phyloP scores from a whole-genome alignment of 108 stramenopile genomes.

The Parietichytrium sp. region DNA sequence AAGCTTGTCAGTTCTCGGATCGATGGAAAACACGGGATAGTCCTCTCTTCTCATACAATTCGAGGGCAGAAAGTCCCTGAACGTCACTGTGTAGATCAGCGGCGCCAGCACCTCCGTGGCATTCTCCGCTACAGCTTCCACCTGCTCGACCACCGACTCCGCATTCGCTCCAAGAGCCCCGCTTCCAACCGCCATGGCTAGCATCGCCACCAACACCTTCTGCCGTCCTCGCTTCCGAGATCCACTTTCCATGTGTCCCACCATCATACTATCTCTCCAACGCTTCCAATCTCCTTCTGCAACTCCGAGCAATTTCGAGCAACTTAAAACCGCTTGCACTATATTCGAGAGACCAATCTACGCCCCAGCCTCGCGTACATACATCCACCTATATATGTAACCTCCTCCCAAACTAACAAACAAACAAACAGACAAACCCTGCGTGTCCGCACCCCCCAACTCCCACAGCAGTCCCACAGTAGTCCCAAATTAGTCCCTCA shows the following conservation, averaged over 20 bases:
- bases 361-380: too few relatives aligned
- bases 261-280: neutral
- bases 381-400: too few relatives aligned
- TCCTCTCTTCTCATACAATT: neutral
- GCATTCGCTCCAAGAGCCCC: neutral
- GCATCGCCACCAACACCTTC: neutral
- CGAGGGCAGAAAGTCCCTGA: neutral
- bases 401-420: too few relatives aligned
- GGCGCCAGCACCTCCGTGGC: too few relatives aligned
- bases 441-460: too few relatives aligned
- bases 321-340: too few relatives aligned
- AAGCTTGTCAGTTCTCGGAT: neutral
- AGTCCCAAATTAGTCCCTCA: too few relatives aligned
- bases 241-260: neutral
- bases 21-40: neutral
- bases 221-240: neutral
- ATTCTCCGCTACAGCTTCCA: neutral
- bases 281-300: too few relatives aligned
- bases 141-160: neutral
- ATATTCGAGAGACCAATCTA: too few relatives aligned
- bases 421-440: too few relatives aligned
- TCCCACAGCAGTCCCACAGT: too few relatives aligned
- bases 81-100: neutral
- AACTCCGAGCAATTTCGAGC: too few relatives aligned
- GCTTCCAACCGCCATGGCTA: neutral